Conservation (phyloP, 140 eudicot genomes). For the Anethum foeniculum region DNA sequence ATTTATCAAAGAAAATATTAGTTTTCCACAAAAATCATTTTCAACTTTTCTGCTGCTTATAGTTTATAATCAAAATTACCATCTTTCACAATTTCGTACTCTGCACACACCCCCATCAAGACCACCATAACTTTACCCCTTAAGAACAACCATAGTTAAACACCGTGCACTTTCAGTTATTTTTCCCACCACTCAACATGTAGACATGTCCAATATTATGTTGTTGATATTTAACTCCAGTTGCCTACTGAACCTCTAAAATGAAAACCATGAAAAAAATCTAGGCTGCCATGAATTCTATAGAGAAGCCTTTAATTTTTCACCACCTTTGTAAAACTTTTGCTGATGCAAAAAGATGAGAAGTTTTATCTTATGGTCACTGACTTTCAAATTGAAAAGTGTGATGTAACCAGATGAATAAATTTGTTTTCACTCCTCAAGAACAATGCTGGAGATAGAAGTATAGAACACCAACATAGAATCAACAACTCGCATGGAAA, state of each 20-base stretch:
- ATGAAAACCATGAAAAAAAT: neutral
- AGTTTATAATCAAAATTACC: neutral
- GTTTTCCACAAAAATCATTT: neutral
- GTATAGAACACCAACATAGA: neutral
- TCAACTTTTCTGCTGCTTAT: neutral
- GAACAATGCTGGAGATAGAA: neutral
- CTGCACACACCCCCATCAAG: neutral
- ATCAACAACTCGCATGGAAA: neutral
- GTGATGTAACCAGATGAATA: neutral
- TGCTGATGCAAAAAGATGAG: neutral
- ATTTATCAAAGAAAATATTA: neutral
- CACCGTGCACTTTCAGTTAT: too few relatives aligned
- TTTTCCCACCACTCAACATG: neutral
- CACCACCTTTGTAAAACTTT: neutral
- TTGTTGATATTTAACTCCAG: neutral
- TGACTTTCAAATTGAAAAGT: neutral
- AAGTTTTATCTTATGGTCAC: neutral
- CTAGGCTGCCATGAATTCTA: neutral
- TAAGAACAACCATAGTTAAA: neutral
- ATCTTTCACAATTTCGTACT: neutral
- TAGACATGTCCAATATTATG: neutral
- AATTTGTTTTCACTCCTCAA: neutral
- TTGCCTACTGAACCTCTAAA: neutral
- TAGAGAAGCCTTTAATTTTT: neutral
- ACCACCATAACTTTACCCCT: neutral